Evolutionary conservation across 2,329 filamentous ascomycete genomes (phyloP).

Genomic region (Diaporthe sp.): DNA sequence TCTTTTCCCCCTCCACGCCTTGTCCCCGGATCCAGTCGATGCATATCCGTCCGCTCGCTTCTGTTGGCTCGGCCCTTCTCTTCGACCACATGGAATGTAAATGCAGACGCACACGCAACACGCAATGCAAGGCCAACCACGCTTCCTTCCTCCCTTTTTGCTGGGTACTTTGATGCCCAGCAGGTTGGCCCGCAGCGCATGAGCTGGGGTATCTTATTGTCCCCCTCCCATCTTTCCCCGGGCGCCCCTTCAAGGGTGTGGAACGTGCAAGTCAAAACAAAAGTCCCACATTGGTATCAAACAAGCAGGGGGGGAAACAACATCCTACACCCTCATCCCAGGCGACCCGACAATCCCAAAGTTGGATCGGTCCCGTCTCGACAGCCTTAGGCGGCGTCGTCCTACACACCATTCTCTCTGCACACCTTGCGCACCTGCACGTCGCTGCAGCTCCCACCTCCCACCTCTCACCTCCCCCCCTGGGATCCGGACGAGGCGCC

Average conservation of each 20-base stretch:
- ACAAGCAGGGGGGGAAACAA: conserved; percentile 1
- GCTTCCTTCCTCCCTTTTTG: neutral
- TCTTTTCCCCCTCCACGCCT: conserved; percentile 24
- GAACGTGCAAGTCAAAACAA: conserved; percentile 20
- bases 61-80: neutral
- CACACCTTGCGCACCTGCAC: neutral
- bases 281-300: conserved; percentile 26
- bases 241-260: conserved; percentile 8
- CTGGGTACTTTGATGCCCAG: neutral
- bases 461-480: neutral
- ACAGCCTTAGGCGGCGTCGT: conserved; percentile 28
- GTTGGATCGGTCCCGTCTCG: conserved; percentile 32
- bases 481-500: neutral
- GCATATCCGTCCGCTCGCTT: neutral
- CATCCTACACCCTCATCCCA: neutral
- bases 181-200: neutral
- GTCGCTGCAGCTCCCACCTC: neutral
- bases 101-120: neutral
- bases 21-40: conserved; percentile 20
- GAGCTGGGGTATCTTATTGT: neutral
- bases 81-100: neutral
- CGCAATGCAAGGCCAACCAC: conserved; percentile 3
- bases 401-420: conserved; percentile 13
- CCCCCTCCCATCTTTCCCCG: neutral
- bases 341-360: conserved; percentile 17